Percentiles rank a stretch among this genome's conserved stretches.
Conservation (phyloP, 129 eudicot genomes). For the Glebionis coronaria region DNA sequence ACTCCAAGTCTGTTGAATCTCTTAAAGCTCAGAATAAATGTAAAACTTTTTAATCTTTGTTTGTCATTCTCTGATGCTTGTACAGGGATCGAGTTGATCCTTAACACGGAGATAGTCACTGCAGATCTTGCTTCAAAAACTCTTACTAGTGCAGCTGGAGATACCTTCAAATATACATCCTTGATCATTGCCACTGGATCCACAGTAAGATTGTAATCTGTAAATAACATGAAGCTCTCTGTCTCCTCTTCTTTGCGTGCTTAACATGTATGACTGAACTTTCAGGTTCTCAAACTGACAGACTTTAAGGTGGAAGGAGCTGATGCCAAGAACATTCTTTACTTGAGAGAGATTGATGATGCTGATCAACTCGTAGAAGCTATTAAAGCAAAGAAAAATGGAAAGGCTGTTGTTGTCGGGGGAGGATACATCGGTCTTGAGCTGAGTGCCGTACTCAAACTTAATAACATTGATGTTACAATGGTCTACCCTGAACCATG, state of each 20-base stretch:
- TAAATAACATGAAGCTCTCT: background rate
- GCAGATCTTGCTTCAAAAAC: constrained; percentile 91
- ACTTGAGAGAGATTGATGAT: constrained; percentile 91
- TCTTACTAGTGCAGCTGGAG: constrained; percentile 76
- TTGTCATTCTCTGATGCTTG: constrained; percentile 13
- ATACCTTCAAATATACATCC: constrained; percentile 53
- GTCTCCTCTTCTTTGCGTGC: background rate
- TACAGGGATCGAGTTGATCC: constrained; percentile 78
- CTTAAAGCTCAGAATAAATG: background rate
- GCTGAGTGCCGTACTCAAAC: constrained; percentile 80
- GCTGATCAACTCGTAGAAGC: constrained; percentile 90
- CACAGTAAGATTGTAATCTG: constrained; percentile 42
- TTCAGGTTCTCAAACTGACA: constrained; percentile 77
- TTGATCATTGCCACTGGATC: constrained; percentile 93
- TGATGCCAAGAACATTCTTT: constrained; percentile 82
- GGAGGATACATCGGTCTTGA: constrained; percentile 99
- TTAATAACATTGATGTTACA: constrained; percentile 71
- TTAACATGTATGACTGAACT: constrained; percentile 11
- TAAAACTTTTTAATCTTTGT: background rate
- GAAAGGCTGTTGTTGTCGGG: constrained; percentile 87
- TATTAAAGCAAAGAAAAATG: constrained; percentile 87
- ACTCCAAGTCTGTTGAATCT: background rate
- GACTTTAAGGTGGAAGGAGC: constrained; percentile 96
- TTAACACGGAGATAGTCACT: constrained; percentile 82
- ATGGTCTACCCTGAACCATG: constrained; percentile 99